Percentiles rank a stretch among this genome's conserved stretches.
These are phyloP conservation scores for Fusarium metavorans DNA, from an alignment of 2,329 filamentous ascomycete species.

Conservation along the genomic window DNA sequence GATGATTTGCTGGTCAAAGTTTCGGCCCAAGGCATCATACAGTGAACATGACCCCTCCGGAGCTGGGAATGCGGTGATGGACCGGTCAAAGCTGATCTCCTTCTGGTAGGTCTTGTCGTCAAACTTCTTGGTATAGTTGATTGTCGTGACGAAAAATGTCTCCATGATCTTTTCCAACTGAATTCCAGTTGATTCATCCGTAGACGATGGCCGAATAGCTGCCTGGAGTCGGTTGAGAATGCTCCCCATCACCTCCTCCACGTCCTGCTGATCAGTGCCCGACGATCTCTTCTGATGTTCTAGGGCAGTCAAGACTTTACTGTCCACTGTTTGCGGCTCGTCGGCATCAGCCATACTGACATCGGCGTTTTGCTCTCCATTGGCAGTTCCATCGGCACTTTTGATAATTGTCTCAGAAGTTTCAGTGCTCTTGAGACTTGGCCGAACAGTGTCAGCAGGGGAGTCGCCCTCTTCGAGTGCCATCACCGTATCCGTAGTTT, in stretches of 20 bases:
- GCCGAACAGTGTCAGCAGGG: conserved; percentile 12
- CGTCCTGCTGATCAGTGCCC: conserved; percentile 85
- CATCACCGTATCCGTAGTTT: conserved; percentile 43
- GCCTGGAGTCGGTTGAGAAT: conserved; percentile 92
- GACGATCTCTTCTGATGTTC: conserved; percentile 61
- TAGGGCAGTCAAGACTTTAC: conserved; percentile 59
- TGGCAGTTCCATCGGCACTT: background rate
- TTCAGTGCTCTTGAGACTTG: conserved; percentile 1
- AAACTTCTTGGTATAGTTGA: conserved; percentile 69
- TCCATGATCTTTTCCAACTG: conserved; percentile 85
- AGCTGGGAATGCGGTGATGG: conserved; percentile 71
- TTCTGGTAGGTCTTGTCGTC: conserved; percentile 55
- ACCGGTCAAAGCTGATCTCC: conserved; percentile 69
- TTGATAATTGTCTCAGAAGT: conserved; percentile 8
- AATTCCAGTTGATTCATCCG: conserved; percentile 72
- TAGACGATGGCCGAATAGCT: conserved; percentile 80
- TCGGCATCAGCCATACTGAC: conserved; percentile 48
- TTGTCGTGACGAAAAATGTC: conserved; percentile 72
- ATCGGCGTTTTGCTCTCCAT: conserved; percentile 23
- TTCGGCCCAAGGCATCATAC: conserved; percentile 86
- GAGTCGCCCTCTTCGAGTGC: conserved; percentile 29
- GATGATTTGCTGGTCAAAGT: conserved; percentile 84
- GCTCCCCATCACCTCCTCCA: conserved; percentile 94
- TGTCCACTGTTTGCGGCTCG: conserved; percentile 56
- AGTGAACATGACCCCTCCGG: conserved; percentile 69